Evolutionary conservation across 257 asterid genomes (phyloP).

Genomic region (Nicotiana benthamiana): DNA sequence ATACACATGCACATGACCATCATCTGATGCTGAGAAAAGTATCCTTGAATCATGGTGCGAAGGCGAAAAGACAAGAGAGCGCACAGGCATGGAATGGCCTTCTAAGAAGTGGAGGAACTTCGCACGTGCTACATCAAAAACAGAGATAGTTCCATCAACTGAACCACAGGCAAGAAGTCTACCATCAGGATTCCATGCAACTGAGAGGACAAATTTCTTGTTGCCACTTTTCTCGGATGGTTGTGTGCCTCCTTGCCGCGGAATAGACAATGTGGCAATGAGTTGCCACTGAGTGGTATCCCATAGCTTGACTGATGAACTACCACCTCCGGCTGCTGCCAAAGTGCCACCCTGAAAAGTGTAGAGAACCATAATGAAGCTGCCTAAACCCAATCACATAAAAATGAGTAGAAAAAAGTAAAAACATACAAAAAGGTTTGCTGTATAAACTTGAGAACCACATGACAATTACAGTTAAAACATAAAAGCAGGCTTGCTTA

Average conservation of each 20-base stretch:
- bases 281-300: constrained; percentile 82
- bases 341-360: constrained; percentile 63
- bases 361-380: background rate
- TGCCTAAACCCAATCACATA: background rate
- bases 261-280: constrained; percentile 58
- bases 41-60: constrained; percentile 72
- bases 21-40: constrained; percentile 91
- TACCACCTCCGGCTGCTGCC: constrained; percentile 98
- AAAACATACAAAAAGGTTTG: background rate
- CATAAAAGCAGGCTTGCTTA: background rate
- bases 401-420: background rate
- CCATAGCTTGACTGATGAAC: constrained; percentile 92
- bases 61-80: constrained; percentile 84
- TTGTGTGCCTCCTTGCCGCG: constrained; percentile 71
- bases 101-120: constrained; percentile 88
- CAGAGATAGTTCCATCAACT: constrained; percentile 93
- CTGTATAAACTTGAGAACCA: background rate
- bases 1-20: constrained; percentile 73
- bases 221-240: constrained; percentile 60
- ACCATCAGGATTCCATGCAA: constrained; percentile 94
- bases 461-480: background rate
- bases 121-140: constrained; percentile 65
- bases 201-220: constrained; percentile 87
- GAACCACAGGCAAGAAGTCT: constrained; percentile 77
- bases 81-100: constrained; percentile 92